These are phyloP conservation scores for Wolfiporia cocos DNA, from an alignment of 1,284 basidiomycete genomes.

Conservation along the genomic window DNA sequence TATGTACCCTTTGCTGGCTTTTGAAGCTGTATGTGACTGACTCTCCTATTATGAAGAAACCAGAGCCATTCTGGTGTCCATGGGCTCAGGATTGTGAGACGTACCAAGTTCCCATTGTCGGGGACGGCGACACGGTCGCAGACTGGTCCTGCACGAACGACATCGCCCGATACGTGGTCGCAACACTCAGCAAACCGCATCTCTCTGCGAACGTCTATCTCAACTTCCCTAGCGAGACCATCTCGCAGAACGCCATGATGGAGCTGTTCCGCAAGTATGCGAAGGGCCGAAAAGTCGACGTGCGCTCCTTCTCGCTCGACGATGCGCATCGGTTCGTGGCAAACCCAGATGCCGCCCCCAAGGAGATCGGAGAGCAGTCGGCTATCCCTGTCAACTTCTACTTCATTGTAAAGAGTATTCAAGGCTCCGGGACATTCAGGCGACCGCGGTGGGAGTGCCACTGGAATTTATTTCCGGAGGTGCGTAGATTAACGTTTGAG, in stretches of 20 bases:
- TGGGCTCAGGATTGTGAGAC: constrained; percentile 7
- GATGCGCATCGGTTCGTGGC: constrained; percentile 7
- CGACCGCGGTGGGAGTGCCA: constrained; percentile 8
- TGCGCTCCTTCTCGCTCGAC: constrained; percentile 6
- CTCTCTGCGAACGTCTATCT: constrained; percentile 7
- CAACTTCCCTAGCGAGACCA: constrained; percentile 9
- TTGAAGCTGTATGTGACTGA: background rate
- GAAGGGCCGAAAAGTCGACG: constrained; percentile 3
- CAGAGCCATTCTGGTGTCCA: constrained; percentile 9
- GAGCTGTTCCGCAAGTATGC: constrained; percentile 7
- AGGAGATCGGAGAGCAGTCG: constrained; percentile 5
- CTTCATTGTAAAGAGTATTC: constrained; percentile 7
- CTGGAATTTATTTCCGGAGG: constrained; percentile 8
- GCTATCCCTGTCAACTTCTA: constrained; percentile 10
- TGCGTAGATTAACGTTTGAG: constrained; percentile 7
- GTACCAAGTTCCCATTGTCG: constrained; percentile 8
- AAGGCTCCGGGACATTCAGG: constrained; percentile 6
- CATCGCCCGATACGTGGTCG: constrained; percentile 8
- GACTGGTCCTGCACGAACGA: constrained; percentile 8
- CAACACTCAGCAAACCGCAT: constrained; percentile 7
- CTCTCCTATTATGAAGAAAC: background rate
- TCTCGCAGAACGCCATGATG: constrained; percentile 8
- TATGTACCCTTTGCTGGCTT: background rate
- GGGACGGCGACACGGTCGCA: constrained; percentile 4
- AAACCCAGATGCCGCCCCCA: constrained; percentile 4